Percentiles rank a stretch among this genome's conserved stretches.
Conservation (phyloP, 1,284 basidiomycete species). For the Tilletia indica region DNA sequence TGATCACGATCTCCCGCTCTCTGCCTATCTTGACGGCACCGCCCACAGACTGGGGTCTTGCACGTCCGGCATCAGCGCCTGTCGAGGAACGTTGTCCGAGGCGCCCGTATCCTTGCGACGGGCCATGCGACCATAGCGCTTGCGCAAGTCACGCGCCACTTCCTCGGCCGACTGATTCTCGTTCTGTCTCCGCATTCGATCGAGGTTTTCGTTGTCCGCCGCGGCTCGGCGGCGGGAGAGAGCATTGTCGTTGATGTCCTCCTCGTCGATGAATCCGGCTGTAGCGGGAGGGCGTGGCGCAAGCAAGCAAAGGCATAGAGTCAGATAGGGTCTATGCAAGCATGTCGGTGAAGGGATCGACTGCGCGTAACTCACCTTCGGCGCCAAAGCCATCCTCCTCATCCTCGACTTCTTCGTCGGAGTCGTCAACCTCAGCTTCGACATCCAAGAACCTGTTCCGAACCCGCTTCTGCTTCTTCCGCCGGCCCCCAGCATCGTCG, state of each 20-base stretch:
- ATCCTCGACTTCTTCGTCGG: slow-evolving; percentile 55
- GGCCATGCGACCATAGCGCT: slow-evolving; percentile 68
- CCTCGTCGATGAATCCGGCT: slow-evolving; percentile 71
- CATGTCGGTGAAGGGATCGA: not conserved
- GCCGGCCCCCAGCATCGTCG: not conserved
- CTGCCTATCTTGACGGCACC: slow-evolving; percentile 87
- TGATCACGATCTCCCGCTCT: slow-evolving; percentile 88
- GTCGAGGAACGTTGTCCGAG: slow-evolving; percentile 70
- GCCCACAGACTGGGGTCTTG: slow-evolving; percentile 96
- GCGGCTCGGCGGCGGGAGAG: slow-evolving; percentile 64
- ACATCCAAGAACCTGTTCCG: slow-evolving; percentile 86
- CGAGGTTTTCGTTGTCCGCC: slow-evolving; percentile 71
- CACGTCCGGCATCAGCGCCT: slow-evolving; percentile 93
- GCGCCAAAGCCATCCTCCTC: slow-evolving; percentile 55
- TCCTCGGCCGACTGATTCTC: slow-evolving; percentile 81
- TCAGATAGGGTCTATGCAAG: not conserved
- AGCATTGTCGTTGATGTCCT: slow-evolving; percentile 65
- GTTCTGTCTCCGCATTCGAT: slow-evolving; percentile 71
- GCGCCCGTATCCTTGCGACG: slow-evolving; percentile 65
- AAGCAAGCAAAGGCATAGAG: not conserved
- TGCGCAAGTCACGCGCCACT: slow-evolving; percentile 79
- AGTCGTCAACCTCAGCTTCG: slow-evolving; percentile 81
- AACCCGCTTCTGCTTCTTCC: not conserved
- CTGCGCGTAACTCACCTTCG: slow-evolving; percentile 59
- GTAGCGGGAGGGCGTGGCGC: slow-evolving; percentile 19